Evolutionary conservation across 352 stramenopile genomes (phyloP).

Genomic region (Blastocystis sp.): DNA sequence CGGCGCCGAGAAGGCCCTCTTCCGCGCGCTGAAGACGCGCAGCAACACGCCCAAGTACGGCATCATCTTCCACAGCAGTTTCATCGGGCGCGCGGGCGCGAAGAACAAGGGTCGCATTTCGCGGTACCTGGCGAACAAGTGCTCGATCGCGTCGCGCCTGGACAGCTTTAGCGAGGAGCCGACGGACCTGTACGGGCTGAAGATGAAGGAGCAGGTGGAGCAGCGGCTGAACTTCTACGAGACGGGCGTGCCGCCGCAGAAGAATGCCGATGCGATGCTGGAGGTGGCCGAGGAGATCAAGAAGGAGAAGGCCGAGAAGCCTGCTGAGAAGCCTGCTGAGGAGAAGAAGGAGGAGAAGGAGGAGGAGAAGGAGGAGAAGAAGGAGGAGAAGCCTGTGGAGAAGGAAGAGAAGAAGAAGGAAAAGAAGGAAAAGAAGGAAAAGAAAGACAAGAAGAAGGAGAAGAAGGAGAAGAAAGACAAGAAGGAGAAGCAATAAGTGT

Average conservation of each 20-base stretch:
- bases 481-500: constrained; percentile 65
- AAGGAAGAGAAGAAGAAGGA: constrained; percentile 71
- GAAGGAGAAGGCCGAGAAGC: constrained; percentile 68
- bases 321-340: constrained; percentile 71
- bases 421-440: constrained; percentile 81
- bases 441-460: constrained; percentile 49
- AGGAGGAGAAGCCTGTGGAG: no score
- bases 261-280: constrained; percentile 98
- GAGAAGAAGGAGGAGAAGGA: constrained; percentile 71
- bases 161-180: constrained; percentile 95
- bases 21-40: constrained; percentile 98
- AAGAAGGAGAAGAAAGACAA: no score
- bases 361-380: neutral
- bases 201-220: constrained; percentile 97
- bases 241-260: constrained; percentile 90
- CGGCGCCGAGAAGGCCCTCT: constrained; percentile 99
- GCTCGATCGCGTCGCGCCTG: constrained; percentile 96
- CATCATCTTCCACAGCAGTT: constrained; percentile 98
- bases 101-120: constrained; percentile 99
- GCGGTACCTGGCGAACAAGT: constrained; percentile 99
- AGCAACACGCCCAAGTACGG: constrained; percentile 99
- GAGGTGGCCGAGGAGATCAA: constrained; percentile 84
- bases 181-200: constrained; percentile 92
- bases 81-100: constrained; percentile 94
- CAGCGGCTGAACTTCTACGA: constrained; percentile 98